Conservation (phyloP, 2,329 filamentous ascomycete species). For the Penicillium sp. region DNA sequence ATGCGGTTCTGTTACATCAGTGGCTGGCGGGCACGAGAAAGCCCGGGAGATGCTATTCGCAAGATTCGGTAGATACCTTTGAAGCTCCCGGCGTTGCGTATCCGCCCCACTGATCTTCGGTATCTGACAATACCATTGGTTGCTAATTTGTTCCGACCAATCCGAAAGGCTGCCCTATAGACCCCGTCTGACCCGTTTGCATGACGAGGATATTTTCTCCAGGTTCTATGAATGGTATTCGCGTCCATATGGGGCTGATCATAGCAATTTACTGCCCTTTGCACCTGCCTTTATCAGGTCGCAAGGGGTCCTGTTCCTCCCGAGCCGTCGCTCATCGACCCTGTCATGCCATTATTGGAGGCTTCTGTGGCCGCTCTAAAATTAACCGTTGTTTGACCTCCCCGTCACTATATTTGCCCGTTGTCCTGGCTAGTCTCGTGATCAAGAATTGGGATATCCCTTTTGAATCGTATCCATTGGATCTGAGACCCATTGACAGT, state of each 20-base stretch:
- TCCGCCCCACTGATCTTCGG: background rate
- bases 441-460: background rate
- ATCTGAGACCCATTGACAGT: background rate
- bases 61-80: background rate
- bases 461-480: background rate
- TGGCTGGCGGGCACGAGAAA: constrained; percentile 5
- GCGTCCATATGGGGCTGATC: background rate
- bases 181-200: background rate
- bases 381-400: background rate
- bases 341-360: background rate
- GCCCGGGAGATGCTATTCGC: background rate
- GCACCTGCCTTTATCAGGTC: background rate
- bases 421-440: background rate
- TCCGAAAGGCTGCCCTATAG: background rate
- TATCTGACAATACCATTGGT: background rate
- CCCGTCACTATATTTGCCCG: background rate
- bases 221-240: background rate
- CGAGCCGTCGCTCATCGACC: background rate
- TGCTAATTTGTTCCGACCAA: background rate
- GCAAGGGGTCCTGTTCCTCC: background rate
- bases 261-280: background rate
- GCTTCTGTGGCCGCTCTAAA: background rate
- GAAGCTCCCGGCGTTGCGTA: no score
- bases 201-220: background rate
- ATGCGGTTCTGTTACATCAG: constrained; percentile 8